Conservation (phyloP, 257 asterid genomes). For the Rhazya stricta region DNA sequence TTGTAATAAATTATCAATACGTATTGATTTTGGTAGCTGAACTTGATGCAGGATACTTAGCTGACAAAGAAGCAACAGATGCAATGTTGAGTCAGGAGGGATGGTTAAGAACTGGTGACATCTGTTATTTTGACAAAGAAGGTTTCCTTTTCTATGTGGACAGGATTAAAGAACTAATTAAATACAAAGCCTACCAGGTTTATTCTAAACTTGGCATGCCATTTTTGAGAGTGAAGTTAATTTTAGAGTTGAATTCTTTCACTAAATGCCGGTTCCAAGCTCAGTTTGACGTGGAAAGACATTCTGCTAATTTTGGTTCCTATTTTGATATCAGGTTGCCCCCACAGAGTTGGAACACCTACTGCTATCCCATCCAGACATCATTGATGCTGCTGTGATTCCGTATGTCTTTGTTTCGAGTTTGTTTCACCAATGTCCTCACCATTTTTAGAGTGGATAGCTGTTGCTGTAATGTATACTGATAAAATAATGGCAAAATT, state of each 20-base stretch:
- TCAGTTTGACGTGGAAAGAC: neutral
- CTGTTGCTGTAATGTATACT: neutral
- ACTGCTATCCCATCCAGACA: constrained; percentile 48
- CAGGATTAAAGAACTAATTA: constrained; percentile 54
- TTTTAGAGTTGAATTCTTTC: neutral
- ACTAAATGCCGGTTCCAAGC: neutral
- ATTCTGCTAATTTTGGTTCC: neutral
- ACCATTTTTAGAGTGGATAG: neutral
- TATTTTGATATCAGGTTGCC: constrained; percentile 35
- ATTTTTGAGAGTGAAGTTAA: neutral
- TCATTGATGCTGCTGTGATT: constrained; percentile 49
- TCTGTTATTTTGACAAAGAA: constrained; percentile 42
- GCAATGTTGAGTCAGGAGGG: constrained; percentile 48
- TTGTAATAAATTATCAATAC: no score
- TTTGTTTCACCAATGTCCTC: neutral
- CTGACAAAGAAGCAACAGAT: constrained; percentile 48
- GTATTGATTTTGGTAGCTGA: neutral
- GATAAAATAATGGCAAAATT: neutral
- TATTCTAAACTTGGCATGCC: neutral
- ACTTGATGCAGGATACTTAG: constrained; percentile 40
- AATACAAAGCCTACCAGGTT: constrained; percentile 64
- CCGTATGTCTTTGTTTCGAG: constrained; percentile 37
- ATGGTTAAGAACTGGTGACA: constrained; percentile 62
- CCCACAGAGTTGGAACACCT: constrained; percentile 59
- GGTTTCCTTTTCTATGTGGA: constrained; percentile 54